Evolutionary conservation across 768 basidiomycete genomes (phyloP), one percentile per base, ranked within the genome.

Genomic region (Boletus rubroflammeus): DNA sequence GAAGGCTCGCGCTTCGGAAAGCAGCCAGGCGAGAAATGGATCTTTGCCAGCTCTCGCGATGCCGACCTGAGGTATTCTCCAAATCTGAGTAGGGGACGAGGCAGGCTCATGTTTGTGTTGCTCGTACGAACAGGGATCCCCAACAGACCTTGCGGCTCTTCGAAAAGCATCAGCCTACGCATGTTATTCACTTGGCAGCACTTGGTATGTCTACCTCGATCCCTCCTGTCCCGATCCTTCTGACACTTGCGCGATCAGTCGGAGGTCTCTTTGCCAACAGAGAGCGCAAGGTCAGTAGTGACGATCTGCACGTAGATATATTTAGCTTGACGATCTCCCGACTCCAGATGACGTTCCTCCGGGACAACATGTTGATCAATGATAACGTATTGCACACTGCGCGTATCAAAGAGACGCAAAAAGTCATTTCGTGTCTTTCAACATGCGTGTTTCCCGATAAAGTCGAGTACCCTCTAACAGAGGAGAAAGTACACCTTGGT

Each of bases 391-490:
- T 98, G 21, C 83, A 93, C 67, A 77, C 81, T 31, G 77, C 93
- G 8, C 80, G 91, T 66, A 76, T 84, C 59, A 74, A 78, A 63
- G 76, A 82, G 47, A 79, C 79, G 21, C 61, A 80, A 58, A 98
- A 97, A 72, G 79, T 96, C 61, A 87, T 98, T 54, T 97, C 95
- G 13, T 98, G 95, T 67, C 83, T 98, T 36, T 97, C 95, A 10
- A 98, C 96, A 39, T 98, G 95, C 67, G 93, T 98, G 43, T 98
- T 95, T 77, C 95, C 95, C 0, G 95, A 98, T 72, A 89, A 93
- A 70, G 93, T 95, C 59, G 80, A 84, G 49, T 97, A 95, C 69
- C 96, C 95, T 14, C 81, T 98, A 26, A 89, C 93, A 61, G 95
- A 98, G 74, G 82, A 79, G 62, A 95, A 94, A 75, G 87, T 98